phyloP scores from a whole-genome alignment of 2,329 filamentous ascomycete species.

The Coniochaeta ligniaria region DNA sequence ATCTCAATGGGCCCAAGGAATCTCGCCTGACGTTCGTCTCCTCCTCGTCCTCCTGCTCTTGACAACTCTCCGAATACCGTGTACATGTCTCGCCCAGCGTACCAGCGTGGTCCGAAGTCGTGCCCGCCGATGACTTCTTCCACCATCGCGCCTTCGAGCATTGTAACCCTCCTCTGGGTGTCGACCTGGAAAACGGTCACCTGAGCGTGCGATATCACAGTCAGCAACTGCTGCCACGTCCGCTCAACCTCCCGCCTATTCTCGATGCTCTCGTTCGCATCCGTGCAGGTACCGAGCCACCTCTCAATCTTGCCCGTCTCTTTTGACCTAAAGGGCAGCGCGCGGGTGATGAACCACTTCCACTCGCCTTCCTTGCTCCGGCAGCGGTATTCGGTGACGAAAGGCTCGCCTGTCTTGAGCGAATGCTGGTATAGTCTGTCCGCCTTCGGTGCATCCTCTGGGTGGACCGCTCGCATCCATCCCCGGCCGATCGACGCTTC shows the following conservation, averaged over 20 bases:
- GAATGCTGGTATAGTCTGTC: constrained; percentile 52
- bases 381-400: constrained; percentile 65
- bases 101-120: constrained; percentile 34
- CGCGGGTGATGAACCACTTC: constrained; percentile 73
- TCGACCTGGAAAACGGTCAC: constrained; percentile 73
- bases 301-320: constrained; percentile 63
- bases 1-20: constrained; percentile 54
- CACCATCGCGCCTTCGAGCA: constrained; percentile 63
- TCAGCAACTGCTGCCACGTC: constrained; percentile 62
- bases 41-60: too few species aligned
- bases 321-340: constrained; percentile 58
- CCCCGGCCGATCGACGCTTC: constrained; percentile 55
- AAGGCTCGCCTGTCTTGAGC: constrained; percentile 60
- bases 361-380: constrained; percentile 60
- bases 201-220: constrained; percentile 66
- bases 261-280: constrained; percentile 69
- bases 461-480: constrained; percentile 61
- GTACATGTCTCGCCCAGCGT: constrained; percentile 56
- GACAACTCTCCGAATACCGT: constrained; percentile 51
- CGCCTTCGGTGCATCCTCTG: constrained; percentile 58
- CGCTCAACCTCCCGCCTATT: constrained; percentile 58
- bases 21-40: constrained; percentile 33
- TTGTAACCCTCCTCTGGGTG: constrained; percentile 49
- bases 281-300: constrained; percentile 78
- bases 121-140: constrained; percentile 37